Base-by-base conservation (phyloP, 495 filamentous ascomycete genomes). In the Saxophila tyrrhenica region DNA sequence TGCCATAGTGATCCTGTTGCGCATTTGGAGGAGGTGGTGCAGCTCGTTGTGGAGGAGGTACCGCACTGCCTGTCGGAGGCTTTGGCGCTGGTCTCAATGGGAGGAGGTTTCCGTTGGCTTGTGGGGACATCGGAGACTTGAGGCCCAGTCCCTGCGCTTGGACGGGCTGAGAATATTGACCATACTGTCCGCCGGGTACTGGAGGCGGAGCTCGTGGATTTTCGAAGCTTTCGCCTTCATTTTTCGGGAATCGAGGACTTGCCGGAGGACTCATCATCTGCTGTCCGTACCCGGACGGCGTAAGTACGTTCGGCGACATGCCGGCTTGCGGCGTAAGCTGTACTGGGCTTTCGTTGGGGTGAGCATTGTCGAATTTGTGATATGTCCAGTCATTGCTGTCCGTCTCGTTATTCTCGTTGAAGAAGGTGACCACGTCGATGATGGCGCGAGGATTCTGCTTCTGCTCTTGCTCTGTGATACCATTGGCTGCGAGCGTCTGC, bases 381-480 rank as follows among this genome's bases (percentile, higher is more conserved):
- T 89, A 89, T 24, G 91, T 83, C 60, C 86, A 84, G 65, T 97
- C 91, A 55, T 94, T 86, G 50, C 72, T 77, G 56, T 80, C 80
- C 48, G 81, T 83, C 46, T 87, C 87, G 13, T 85, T 82, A 58
- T 87, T 94, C 67, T 95, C 90, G 64, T 95, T 91, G 70, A 94
- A 97, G 68, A 96, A 97, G 44, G 82, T 84, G 70, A 98, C 87
- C 65, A 98, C 89, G 65, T 98, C 86, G 59, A 90, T 82, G 65
- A 96, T 86, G 47, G 89, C 86, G 65, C 97, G 88, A 0, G 92
- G 92, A 64, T 98, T 87, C 69, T 94, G 83, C 67, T 94, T 84
- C 69, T 94, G 89, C 64, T 96, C 92, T 69, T 88, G 89, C 72
- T 95, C 87, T 3, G 91, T 86, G 62, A 98, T 97, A 52, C 92